phyloP scores from a whole-genome alignment of 495 filamentous ascomycete genomes.

The Trichoderma erinaceum region DNA sequence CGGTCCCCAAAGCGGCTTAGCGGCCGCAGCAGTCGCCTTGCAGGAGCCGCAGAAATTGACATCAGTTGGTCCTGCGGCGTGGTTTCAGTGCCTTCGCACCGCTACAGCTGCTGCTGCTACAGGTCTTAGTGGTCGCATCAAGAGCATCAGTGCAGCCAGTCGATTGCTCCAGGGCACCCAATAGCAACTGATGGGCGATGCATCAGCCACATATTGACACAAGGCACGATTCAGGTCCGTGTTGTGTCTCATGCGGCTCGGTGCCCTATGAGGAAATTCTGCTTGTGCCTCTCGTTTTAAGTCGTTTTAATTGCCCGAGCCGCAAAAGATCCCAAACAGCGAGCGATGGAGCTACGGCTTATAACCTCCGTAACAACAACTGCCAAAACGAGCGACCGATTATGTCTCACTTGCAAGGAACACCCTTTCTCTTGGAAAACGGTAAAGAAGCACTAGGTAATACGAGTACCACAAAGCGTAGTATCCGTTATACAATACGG shows the following conservation, averaged over 20 bases:
- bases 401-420: not conserved
- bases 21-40: not conserved
- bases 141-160: too few species aligned
- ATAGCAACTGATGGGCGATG: not conserved
- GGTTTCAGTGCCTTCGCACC: not conserved
- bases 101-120: not conserved
- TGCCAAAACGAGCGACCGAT: not conserved
- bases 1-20: conserved; percentile 10
- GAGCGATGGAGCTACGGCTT: not conserved
- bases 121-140: too few species aligned
- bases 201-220: not conserved
- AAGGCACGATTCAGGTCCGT: not conserved
- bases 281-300: not conserved
- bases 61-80: not conserved
- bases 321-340: not conserved
- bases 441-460: not conserved
- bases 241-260: not conserved
- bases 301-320: not conserved
- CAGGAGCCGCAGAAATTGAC: not conserved
- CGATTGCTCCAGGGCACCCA: too few species aligned
- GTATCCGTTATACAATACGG: too few species aligned
- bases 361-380: not conserved
- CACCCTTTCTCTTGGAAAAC: not conserved
- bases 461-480: too few species aligned
- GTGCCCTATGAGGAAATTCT: conserved; percentile 1